phyloP scores from a whole-genome alignment of 2,329 filamentous ascomycete genomes.

The Neofusicoccum parvum region DNA sequence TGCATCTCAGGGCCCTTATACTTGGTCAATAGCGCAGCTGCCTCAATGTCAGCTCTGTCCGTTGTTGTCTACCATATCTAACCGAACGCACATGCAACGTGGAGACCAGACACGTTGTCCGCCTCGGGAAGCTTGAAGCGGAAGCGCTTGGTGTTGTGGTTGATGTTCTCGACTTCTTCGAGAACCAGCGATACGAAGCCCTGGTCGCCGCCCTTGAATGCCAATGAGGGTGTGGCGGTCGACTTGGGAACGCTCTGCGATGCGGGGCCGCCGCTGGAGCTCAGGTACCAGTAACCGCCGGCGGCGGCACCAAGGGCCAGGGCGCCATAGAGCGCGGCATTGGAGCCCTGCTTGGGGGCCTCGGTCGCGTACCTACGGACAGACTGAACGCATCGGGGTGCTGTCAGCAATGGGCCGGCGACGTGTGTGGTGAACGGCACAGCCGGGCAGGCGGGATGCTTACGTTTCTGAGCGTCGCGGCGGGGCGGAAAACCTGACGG shows the following conservation, averaged over 20 bases:
- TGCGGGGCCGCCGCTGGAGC: slow-evolving; percentile 32
- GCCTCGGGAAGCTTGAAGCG: slow-evolving; percentile 84
- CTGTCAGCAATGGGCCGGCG: slow-evolving; percentile 20
- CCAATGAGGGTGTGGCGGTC: slow-evolving; percentile 48
- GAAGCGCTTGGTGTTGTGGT: slow-evolving; percentile 93
- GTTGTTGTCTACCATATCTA: neutral
- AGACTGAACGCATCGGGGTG: slow-evolving; percentile 48
- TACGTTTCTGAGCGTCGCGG: slow-evolving; percentile 44
- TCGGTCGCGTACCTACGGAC: slow-evolving; percentile 74
- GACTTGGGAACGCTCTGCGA: slow-evolving; percentile 43
- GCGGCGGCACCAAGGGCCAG: slow-evolving; percentile 58
- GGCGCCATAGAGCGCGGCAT: slow-evolving; percentile 62
- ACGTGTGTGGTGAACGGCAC: slow-evolving; percentile 27
- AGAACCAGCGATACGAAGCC: slow-evolving; percentile 84
- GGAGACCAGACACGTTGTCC: slow-evolving; percentile 80
- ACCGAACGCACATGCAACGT: slow-evolving; percentile 65
- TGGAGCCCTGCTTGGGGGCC: slow-evolving; percentile 59
- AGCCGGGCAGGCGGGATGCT: slow-evolving; percentile 25
- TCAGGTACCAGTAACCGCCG: slow-evolving; percentile 58
- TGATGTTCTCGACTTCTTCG: slow-evolving; percentile 75
- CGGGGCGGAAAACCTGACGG: slow-evolving; percentile 46
- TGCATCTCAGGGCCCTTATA: slow-evolving; percentile 80
- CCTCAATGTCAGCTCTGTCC: neutral
- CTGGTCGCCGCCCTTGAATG: slow-evolving; percentile 83
- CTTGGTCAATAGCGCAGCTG: slow-evolving; percentile 82